These are phyloP conservation scores for Nymphaea thermarum DNA, from an alignment of 164 flowering plant species.

Conservation along the genomic window DNA sequence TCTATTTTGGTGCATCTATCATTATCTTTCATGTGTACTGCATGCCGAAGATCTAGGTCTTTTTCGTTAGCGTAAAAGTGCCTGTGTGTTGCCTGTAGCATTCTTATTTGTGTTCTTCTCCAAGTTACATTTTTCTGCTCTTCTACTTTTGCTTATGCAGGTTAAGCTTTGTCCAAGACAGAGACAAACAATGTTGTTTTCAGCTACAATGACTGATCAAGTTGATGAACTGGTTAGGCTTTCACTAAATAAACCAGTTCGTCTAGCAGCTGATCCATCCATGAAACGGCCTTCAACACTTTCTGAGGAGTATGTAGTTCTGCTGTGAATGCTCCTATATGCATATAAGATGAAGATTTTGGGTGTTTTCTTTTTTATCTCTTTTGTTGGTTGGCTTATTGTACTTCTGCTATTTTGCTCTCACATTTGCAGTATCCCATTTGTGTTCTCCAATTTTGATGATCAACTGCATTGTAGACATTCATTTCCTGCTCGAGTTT, in stretches of 20 bases:
- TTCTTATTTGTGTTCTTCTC: no score
- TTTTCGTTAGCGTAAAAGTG: no score
- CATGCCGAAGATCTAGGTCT: no score
- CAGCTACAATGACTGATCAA: conserved; percentile 97
- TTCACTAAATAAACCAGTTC: conserved; percentile 69
- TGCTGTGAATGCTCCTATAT: background rate
- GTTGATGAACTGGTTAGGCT: conserved; percentile 81
- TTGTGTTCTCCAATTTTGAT: no score
- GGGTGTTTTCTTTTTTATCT: background rate
- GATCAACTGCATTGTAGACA: no score
- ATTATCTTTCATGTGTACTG: no score
- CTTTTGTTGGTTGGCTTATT: no score
- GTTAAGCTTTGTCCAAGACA: conserved; percentile 74
- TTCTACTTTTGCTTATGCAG: conserved; percentile 22
- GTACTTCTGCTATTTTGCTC: background rate
- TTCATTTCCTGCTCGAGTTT: no score
- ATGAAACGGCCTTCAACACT: conserved; percentile 68
- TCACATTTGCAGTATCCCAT: no score
- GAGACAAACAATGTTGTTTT: conserved; percentile 90
- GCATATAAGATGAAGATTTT: background rate
- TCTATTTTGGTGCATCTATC: no score
- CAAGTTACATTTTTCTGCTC: background rate
- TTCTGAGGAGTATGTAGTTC: conserved; percentile 64
- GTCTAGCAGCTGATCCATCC: conserved; percentile 93
- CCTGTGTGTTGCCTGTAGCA: no score